Conservation (phyloP, 345 rosid species). For the Acer negundo region DNA sequence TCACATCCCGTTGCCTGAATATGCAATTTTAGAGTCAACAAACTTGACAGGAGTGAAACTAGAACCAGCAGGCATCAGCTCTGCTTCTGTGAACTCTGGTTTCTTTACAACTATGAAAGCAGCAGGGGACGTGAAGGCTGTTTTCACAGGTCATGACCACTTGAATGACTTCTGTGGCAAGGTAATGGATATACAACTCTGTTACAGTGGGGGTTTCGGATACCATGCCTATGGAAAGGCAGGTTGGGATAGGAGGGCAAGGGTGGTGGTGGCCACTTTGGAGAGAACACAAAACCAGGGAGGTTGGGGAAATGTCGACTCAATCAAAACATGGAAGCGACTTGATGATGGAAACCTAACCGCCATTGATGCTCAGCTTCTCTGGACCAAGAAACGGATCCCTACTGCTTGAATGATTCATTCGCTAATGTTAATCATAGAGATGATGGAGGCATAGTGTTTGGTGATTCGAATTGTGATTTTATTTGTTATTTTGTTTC, state of each 20-base stretch:
- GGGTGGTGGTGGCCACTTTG: constrained; percentile 70
- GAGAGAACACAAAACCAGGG: constrained; percentile 49
- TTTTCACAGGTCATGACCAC: constrained; percentile 90
- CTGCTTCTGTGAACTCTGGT: constrained; percentile 78
- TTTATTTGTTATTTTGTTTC: no score
- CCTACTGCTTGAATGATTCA: no score
- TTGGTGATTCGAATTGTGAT: no score
- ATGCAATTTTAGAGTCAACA: constrained; percentile 48
- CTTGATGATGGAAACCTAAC: constrained; percentile 74
- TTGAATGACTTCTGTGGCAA: constrained; percentile 79
- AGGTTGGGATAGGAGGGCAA: constrained; percentile 88
- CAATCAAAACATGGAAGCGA: constrained; percentile 88
- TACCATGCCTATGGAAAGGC: constrained; percentile 94
- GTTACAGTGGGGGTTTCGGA: constrained; percentile 92
- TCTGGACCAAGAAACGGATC: constrained; percentile 62
- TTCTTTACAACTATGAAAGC: constrained; percentile 77
- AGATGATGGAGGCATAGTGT: no score
- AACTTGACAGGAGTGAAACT: constrained; percentile 72
- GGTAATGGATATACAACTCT: constrained; percentile 67
- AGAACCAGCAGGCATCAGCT: constrained; percentile 50
- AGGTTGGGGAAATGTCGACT: constrained; percentile 72
- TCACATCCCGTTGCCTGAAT: constrained; percentile 92
- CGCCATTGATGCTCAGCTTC: constrained; percentile 61
- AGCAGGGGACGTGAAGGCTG: constrained; percentile 84
- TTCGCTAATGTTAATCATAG: no score